Percentiles rank a stretch among this genome's conserved stretches.
Evolutionary conservation across 208 protist species (phyloP).

Genomic region (Trypanosomatidae sp.): DNA sequence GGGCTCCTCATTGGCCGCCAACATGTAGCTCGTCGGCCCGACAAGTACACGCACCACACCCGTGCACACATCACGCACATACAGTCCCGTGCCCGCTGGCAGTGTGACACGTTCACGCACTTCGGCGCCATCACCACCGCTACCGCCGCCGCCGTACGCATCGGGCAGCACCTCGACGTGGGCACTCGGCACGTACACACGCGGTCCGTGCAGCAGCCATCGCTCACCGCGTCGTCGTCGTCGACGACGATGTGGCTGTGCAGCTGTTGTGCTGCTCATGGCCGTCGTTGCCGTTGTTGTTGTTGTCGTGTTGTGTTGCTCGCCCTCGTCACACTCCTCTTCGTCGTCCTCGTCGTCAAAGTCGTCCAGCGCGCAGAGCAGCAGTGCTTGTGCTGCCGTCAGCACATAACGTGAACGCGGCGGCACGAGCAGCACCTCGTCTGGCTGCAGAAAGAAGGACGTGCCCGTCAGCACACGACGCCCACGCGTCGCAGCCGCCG

Average conservation of each 20-base stretch:
- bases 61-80: slow-evolving; percentile 55
- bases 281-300: slow-evolving; percentile 7
- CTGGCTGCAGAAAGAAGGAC: slow-evolving; percentile 78
- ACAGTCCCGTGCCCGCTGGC: slow-evolving; percentile 60
- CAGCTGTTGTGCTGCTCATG: background rate
- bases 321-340: background rate
- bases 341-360: slow-evolving; percentile 30
- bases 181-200: slow-evolving; percentile 51
- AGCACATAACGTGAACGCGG: slow-evolving; percentile 67
- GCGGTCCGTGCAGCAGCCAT: slow-evolving; percentile 86
- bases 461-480: slow-evolving; percentile 53
- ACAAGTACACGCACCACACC: slow-evolving; percentile 54
- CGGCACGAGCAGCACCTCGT: slow-evolving; percentile 36
- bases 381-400: slow-evolving; percentile 61
- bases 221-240: slow-evolving; percentile 62
- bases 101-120: slow-evolving; percentile 40
- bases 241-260: slow-evolving; percentile 5
- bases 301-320: background rate
- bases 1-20: slow-evolving; percentile 60
- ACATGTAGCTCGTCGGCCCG: slow-evolving; percentile 61
- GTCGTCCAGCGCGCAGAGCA: slow-evolving; percentile 52
- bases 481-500: slow-evolving; percentile 2
- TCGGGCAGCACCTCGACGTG: slow-evolving; percentile 26
- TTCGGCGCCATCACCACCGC: slow-evolving; percentile 9
- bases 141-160: too few species aligned